These are phyloP conservation scores for Wakefieldia striispora DNA, from an alignment of 768 basidiomycete genomes.

Conservation along the genomic window DNA sequence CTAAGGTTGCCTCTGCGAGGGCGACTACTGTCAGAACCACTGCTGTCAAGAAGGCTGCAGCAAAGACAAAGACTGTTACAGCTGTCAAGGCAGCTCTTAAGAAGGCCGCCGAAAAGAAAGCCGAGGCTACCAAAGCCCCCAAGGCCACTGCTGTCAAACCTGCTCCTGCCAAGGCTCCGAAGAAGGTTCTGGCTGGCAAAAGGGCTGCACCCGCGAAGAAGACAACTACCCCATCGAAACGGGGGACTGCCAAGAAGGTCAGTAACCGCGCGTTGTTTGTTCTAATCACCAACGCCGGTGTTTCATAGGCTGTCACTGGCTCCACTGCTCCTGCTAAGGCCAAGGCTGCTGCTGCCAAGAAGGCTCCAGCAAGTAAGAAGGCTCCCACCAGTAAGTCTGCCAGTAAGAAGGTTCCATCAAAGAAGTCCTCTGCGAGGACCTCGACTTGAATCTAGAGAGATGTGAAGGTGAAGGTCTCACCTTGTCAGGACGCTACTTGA, in stretches of 20 bases:
- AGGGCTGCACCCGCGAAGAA: conserved; percentile 40
- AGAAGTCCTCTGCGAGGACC: conserved; percentile 15
- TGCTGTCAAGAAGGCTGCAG: conserved; percentile 26
- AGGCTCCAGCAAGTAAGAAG: conserved; percentile 28
- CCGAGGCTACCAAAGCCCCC: conserved; percentile 35
- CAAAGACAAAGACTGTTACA: conserved; percentile 37
- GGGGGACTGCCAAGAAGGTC: conserved; percentile 66
- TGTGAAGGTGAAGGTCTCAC: conserved; percentile 2
- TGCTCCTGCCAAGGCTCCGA: conserved; percentile 24
- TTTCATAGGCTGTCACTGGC: conserved; percentile 50
- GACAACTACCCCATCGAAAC: conserved; percentile 40
- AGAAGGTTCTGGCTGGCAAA: conserved; percentile 34
- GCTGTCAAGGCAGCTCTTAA: conserved; percentile 36
- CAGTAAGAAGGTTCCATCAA: conserved; percentile 24
- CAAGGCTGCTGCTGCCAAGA: conserved; percentile 34
- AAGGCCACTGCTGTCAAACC: conserved; percentile 19
- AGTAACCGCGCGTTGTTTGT: not conserved
- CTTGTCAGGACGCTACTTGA: not conserved
- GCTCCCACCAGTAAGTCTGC: conserved; percentile 25
- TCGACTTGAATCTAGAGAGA: conserved; percentile 12
- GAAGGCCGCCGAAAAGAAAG: conserved; percentile 37
- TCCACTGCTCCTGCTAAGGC: conserved; percentile 38
- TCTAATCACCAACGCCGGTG: conserved; percentile 1
- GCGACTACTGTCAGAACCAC: conserved; percentile 23
- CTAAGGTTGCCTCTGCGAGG: conserved; percentile 28